Percentiles rank a stretch among this genome's conserved stretches.
Evolutionary conservation across 805 yeast genomes (phyloP).

Genomic region (Starmerella powellii): DNA sequence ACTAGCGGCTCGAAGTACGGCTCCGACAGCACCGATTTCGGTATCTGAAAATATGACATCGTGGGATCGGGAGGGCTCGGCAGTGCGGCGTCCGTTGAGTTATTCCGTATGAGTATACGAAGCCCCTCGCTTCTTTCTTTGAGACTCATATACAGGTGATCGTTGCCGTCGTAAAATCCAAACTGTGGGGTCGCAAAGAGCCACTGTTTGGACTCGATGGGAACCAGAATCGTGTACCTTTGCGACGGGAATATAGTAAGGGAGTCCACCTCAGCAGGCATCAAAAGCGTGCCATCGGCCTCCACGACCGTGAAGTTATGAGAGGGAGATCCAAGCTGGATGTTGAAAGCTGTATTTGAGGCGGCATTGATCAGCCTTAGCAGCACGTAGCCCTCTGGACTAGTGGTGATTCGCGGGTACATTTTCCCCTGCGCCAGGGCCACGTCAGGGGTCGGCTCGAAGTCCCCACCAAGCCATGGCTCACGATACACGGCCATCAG

Average conservation of each 20-base stretch:
- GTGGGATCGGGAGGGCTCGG: no score
- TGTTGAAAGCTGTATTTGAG: conserved; percentile 27
- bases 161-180: conserved; percentile 5
- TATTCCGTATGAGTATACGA: no score
- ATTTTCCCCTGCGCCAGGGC: conserved; percentile 35
- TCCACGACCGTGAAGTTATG: conserved; percentile 25
- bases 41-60: no score
- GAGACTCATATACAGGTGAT: no score
- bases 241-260: conserved; percentile 56
- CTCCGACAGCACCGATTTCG: conserved; percentile 1
- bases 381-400: conserved; percentile 16
- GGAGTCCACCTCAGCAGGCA: conserved; percentile 22
- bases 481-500: conserved; percentile 31
- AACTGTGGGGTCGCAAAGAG: conserved; percentile 6
- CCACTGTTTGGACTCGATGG: neutral
- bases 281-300: conserved; percentile 28
- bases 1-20: conserved; percentile 6
- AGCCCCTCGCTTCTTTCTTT: no score
- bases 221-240: conserved; percentile 58
- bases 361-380: conserved; percentile 28
- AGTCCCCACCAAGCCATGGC: conserved; percentile 31
- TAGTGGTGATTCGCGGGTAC: conserved; percentile 9
- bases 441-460: conserved; percentile 32
- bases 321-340: conserved; percentile 26
- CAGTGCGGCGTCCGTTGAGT: no score